Conservation (phyloP, 495 filamentous ascomycete species). For the Tuber magnatum region DNA sequence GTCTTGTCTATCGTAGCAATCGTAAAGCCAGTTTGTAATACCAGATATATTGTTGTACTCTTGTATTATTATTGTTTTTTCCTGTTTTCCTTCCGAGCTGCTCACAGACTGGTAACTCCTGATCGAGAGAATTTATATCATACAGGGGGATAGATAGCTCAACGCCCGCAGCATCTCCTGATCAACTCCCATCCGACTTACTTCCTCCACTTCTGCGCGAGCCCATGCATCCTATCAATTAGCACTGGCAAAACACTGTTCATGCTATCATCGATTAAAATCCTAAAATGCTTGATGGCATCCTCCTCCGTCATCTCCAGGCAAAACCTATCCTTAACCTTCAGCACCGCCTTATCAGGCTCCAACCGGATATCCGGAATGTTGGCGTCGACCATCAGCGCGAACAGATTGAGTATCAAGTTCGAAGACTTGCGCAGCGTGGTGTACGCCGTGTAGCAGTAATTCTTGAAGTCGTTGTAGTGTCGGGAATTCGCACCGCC, state of each 20-base stretch:
- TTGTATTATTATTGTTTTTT: not conserved
- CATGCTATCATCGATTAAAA: constrained; percentile 79
- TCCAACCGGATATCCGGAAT: constrained; percentile 91
- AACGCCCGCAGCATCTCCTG: not conserved
- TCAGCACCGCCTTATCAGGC: constrained; percentile 83
- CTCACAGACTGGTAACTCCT: not conserved
- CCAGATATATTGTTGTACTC: not conserved
- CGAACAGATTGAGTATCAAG: constrained; percentile 92
- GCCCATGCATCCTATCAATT: constrained; percentile 88
- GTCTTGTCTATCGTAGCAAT: not conserved
- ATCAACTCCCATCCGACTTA: constrained; percentile 40
- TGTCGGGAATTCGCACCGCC: constrained; percentile 70
- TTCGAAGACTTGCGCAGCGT: constrained; percentile 82
- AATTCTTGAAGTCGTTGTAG: constrained; percentile 81
- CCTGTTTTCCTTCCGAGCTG: not conserved
- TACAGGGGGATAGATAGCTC: not conserved
- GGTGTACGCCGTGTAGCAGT: constrained; percentile 92
- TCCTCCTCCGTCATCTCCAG: constrained; percentile 91
- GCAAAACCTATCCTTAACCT: constrained; percentile 90
- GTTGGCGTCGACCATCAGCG: constrained; percentile 93
- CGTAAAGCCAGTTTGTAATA: not conserved
- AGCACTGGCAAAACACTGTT: constrained; percentile 84
- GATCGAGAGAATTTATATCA: not conserved
- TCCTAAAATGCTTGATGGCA: constrained; percentile 76
- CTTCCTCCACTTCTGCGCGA: constrained; percentile 82